phyloP scores from a whole-genome alignment of 345 rosid species.

The Gossypium raimondii region DNA sequence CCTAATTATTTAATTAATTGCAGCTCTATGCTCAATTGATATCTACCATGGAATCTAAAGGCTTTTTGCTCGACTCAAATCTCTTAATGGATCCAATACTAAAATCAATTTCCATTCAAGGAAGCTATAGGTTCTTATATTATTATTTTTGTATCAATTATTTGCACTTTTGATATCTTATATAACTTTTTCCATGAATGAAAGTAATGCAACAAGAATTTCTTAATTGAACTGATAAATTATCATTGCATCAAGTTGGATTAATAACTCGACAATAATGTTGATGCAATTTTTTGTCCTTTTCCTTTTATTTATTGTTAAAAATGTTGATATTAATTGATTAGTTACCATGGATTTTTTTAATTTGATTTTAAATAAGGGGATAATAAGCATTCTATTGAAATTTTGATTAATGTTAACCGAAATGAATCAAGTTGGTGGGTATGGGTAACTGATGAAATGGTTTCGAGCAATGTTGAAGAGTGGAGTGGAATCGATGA shows the following conservation, averaged over 20 bases:
- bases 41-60: constrained; percentile 63
- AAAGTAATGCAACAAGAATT: neutral
- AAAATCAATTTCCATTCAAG: constrained; percentile 64
- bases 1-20: neutral
- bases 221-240: neutral
- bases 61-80: constrained; percentile 57
- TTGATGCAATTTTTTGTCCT: neutral
- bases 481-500: constrained; percentile 78
- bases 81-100: constrained; percentile 40
- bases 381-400: constrained; percentile 43
- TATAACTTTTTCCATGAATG: neutral
- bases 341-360: neutral
- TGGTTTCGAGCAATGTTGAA: constrained; percentile 68
- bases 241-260: neutral
- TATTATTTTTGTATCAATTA: neutral
- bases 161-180: neutral
- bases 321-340: neutral
- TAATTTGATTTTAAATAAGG: constrained; percentile 26
- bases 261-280: neutral
- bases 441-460: constrained; percentile 95
- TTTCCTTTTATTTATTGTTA: neutral
- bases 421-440: constrained; percentile 90
- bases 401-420: constrained; percentile 40
- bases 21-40: constrained; percentile 63
- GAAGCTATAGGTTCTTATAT: constrained; percentile 63